phyloP scores from a whole-genome alignment of 1,284 basidiomycete genomes.

The Stygiomarasmius scandens region DNA sequence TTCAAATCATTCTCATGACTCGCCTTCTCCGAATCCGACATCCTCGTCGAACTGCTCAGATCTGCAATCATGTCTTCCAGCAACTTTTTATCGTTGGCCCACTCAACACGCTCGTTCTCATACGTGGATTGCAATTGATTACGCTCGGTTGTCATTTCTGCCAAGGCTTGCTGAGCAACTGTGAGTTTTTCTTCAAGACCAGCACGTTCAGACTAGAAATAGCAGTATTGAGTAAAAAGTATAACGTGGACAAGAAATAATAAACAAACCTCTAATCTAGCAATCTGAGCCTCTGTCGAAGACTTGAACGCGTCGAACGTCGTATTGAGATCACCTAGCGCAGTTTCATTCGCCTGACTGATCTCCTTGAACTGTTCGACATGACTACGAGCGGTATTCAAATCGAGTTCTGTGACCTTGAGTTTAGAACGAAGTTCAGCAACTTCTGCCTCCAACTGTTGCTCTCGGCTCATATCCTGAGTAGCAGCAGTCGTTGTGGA shows the following conservation, averaged over 20 bases:
- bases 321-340: slow-evolving; percentile 67
- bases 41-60: slow-evolving; percentile 68
- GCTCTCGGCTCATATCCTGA: slow-evolving; percentile 63
- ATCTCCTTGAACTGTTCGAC: slow-evolving; percentile 86
- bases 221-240: slow-evolving; percentile 5
- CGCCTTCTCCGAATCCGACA: slow-evolving; percentile 62
- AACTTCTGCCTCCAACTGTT: slow-evolving; percentile 83
- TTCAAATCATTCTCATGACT: slow-evolving; percentile 67
- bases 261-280: slow-evolving; percentile 62
- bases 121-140: slow-evolving; percentile 65
- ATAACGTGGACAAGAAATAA: neutral
- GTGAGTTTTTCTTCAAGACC: slow-evolving; percentile 67
- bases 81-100: slow-evolving; percentile 77
- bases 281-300: slow-evolving; percentile 66
- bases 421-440: slow-evolving; percentile 78
- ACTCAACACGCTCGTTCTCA: slow-evolving; percentile 66
- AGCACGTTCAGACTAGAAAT: slow-evolving; percentile 63
- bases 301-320: slow-evolving; percentile 82
- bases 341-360: slow-evolving; percentile 79
- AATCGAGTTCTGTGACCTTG: slow-evolving; percentile 76
- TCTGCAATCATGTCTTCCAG: slow-evolving; percentile 80
- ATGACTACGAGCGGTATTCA: slow-evolving; percentile 69
- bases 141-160: slow-evolving; percentile 51
- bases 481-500: slow-evolving; percentile 33
- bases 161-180: slow-evolving; percentile 59